A percentile compares a stretch with the other conserved stretches of the same genome.
These are phyloP conservation scores for Globomyces pollinis-pini DNA, from an alignment of 192 early-diverging fungal species.

Conservation along the genomic window DNA sequence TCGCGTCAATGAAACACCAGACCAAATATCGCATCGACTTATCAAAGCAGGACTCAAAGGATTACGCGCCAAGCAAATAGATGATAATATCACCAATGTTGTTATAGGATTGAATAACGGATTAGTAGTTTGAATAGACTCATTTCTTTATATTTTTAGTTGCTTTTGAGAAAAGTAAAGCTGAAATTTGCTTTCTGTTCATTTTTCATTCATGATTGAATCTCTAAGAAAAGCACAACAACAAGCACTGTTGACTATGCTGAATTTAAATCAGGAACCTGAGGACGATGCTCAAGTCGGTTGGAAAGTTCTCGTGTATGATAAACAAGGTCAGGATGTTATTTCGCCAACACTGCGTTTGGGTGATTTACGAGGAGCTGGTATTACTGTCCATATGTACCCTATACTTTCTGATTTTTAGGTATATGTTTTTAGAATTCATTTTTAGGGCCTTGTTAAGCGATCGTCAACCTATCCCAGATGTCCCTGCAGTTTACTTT, in stretches of 20 bases:
- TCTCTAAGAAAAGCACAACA: constrained; percentile 14
- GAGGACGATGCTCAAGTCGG: constrained; percentile 46
- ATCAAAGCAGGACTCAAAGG: constrained; percentile 26
- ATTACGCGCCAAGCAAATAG: constrained; percentile 31
- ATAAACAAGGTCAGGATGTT: constrained; percentile 84
- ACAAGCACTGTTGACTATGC: constrained; percentile 14
- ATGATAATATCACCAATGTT: constrained; percentile 43
- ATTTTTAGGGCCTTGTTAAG: constrained; percentile 62
- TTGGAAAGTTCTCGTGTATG: constrained; percentile 98
- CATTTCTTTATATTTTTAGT: not conserved
- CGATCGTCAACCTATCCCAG: constrained; percentile 81
- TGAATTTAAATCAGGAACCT: constrained; percentile 6
- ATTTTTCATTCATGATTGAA: too few species aligned
- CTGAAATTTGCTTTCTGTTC: not conserved
- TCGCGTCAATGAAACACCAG: constrained; percentile 6
- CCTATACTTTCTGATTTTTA: too few species aligned
- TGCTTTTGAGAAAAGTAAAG: not conserved
- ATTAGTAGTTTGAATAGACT: not conserved
- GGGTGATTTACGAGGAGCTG: constrained; percentile 89
- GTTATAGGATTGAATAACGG: not conserved
- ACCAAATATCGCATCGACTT: constrained; percentile 24
- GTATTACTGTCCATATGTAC: constrained; percentile 96
- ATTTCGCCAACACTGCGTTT: constrained; percentile 96
- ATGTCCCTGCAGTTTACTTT: constrained; percentile 97
- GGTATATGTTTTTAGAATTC: not conserved